phyloP scores from a whole-genome alignment of 352 stramenopile genomes.

The Albugo laibachii region DNA sequence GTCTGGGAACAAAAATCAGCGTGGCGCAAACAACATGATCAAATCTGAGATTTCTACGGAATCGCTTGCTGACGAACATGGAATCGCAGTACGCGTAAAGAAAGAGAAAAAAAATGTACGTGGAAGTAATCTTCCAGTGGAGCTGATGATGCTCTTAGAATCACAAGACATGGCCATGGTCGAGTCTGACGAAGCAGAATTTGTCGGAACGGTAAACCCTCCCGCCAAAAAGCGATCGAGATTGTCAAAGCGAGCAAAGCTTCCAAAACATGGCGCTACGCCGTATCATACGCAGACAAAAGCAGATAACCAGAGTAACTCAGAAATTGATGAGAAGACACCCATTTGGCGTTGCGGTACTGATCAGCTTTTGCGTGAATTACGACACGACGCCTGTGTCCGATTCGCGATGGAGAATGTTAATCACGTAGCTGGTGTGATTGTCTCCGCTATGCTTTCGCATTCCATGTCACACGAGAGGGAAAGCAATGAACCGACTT shows the following conservation, averaged over 20 bases:
- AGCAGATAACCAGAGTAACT: conserved; percentile 2
- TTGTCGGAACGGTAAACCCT: conserved; percentile 17
- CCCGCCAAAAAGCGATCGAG: conserved; percentile 42
- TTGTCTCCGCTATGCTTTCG: conserved; percentile 59
- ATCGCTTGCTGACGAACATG: conserved; percentile 16
- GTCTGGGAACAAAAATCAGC: background rate
- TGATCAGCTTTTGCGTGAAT: conserved; percentile 56
- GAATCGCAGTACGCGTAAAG: conserved; percentile 40
- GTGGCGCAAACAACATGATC: background rate
- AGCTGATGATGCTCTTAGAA: conserved; percentile 75
- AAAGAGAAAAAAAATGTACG: conserved; percentile 28
- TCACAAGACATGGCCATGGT: conserved; percentile 34
- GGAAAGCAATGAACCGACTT: conserved; percentile 61
- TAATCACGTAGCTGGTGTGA: conserved; percentile 57
- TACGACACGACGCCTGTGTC: conserved; percentile 64
- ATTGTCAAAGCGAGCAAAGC: conserved; percentile 45
- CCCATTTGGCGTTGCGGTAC: conserved; percentile 66
- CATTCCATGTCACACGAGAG: conserved; percentile 68
- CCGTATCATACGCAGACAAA: background rate
- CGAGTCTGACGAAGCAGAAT: conserved; percentile 19
- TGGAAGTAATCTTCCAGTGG: conserved; percentile 36
- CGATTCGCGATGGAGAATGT: conserved; percentile 70
- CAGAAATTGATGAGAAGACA: conserved; percentile 31
- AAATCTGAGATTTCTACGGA: conserved; percentile 1
- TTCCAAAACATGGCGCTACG: conserved; percentile 28